Evolutionary conservation across 2,329 filamentous ascomycete genomes (phyloP).

Genomic region (Ustilaginoidea virens): DNA sequence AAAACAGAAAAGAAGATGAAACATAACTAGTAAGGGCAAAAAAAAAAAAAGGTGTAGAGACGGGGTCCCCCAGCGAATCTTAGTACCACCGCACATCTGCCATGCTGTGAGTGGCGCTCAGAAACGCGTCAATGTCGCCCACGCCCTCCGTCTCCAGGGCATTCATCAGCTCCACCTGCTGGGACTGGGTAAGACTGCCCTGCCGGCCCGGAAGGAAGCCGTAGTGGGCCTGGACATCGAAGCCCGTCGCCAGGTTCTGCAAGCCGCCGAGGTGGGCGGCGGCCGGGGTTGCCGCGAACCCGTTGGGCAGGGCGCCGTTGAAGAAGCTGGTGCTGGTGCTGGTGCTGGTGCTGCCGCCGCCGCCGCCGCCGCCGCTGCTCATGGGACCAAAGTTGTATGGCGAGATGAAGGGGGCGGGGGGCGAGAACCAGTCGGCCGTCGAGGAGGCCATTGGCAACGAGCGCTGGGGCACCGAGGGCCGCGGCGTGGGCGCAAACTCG

Average conservation of each 20-base stretch:
- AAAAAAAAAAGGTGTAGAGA: not conserved
- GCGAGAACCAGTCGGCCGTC: constrained; percentile 37
- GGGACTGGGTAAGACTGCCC: constrained; percentile 61
- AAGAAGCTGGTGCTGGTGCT: constrained; percentile 28
- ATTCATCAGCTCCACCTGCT: constrained; percentile 72
- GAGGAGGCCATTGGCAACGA: constrained; percentile 26
- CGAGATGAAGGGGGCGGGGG: constrained; percentile 35
- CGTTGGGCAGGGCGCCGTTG: constrained; percentile 18
- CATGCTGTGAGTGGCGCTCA: constrained; percentile 24
- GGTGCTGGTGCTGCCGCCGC: no score
- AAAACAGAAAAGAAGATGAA: not conserved
- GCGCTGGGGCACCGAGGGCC: constrained; percentile 26
- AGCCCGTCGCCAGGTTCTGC: constrained; percentile 14
- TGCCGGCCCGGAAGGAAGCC: constrained; percentile 33
- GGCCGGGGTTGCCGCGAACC: constrained; percentile 14
- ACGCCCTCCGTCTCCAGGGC: constrained; percentile 57
- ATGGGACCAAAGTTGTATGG: constrained; percentile 32
- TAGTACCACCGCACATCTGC: constrained; percentile 18
- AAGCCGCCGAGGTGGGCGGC: constrained; percentile 15
- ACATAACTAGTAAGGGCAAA: not conserved
- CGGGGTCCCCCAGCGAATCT: not conserved
- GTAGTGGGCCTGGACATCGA: constrained; percentile 10
- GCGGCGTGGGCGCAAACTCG: constrained; percentile 10
- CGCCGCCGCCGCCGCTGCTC: constrained; percentile 25
- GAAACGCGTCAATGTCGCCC: constrained; percentile 43